A percentile compares a stretch with the other conserved stretches of the same genome.
Evolutionary conservation across 2,329 filamentous ascomycete genomes (phyloP).

Genomic region (Coniosporium tulheliwenetii): DNA sequence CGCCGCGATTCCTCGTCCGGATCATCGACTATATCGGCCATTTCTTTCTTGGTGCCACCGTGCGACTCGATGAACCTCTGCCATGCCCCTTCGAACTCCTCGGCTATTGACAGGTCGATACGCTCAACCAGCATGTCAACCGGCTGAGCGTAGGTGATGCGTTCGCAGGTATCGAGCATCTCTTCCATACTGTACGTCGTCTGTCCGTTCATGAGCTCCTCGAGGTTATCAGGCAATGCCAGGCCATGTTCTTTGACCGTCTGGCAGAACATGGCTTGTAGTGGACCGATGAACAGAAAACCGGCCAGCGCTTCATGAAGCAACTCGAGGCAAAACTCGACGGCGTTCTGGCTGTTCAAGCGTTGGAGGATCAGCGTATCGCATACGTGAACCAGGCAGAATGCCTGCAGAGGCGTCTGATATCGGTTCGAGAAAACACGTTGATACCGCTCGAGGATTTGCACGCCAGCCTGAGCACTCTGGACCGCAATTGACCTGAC

Average conservation of each 20-base stretch:
- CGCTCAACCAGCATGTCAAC: constrained; percentile 6
- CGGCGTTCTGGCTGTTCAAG: constrained; percentile 1
- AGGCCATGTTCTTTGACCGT: constrained; percentile 5
- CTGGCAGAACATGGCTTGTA: constrained; percentile 12
- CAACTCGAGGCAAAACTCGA: constrained; percentile 8
- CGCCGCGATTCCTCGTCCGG: no score
- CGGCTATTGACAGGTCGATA: constrained; percentile 3
- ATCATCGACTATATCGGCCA: not conserved
- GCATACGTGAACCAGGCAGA: constrained; percentile 11
- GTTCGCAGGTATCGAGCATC: constrained; percentile 11
- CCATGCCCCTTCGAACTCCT: constrained; percentile 6
- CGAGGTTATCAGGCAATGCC: constrained; percentile 5
- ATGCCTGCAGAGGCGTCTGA: constrained; percentile 9
- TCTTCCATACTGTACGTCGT: constrained; percentile 10
- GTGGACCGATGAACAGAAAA: constrained; percentile 11
- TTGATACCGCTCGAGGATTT: constrained; percentile 6
- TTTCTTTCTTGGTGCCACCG: constrained; percentile 1
- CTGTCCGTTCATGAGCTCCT: constrained; percentile 7
- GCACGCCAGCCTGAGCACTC: constrained; percentile 9
- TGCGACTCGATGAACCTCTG: constrained; percentile 5
- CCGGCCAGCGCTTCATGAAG: constrained; percentile 7
- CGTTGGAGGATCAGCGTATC: constrained; percentile 8
- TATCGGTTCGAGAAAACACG: constrained; percentile 10
- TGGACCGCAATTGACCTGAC: constrained; percentile 6
- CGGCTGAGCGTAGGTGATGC: constrained; percentile 12